Base-by-base conservation (phyloP, 2,329 filamentous ascomycete species). In the Exserohilum turcica region DNA sequence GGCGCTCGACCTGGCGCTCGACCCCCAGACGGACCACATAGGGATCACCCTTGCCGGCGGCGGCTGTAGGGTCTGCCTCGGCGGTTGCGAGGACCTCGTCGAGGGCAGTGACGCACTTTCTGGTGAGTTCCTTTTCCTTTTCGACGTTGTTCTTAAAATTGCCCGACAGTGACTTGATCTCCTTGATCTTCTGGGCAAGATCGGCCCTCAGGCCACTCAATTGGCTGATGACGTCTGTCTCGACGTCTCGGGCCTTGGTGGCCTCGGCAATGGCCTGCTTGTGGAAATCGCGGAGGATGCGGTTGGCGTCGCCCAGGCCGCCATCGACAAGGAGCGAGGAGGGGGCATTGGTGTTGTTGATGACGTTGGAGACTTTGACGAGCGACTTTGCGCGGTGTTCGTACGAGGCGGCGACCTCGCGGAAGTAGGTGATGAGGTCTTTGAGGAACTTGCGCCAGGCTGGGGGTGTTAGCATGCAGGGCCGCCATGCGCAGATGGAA, bases 131-230 rank as follows among this genome's bases (percentile, higher is more conserved):
- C 79, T 96, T 93, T 75, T 97, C 94, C 77, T 93, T 96, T 21
- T 96, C 91, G 8, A 99, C 92, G 0, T 88, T 90, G 72, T 96
- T 99, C 77, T 96, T 96, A 78, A 99, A 99, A 74, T 99, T 94
- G 13, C 92, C 90, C 5, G 91, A 90, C 13, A 99, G 80, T 62
- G 86, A 88, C 78, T 96, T 96, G 78, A 99, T 99, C 77, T 99
- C 94, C 76, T 97, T 99, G 75, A 96, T 96, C 79, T 99, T 99
- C 73, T 95, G 91, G 57, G 89, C 89, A 15, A 99, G 80, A 74
- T 99, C 94, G 67, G 87, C 92, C 52, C 94, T 82, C 48, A 99
- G 79, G 1, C 92, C 92, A 2, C 88, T 91, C 50, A 99, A 80
- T 46, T 93, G 92, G 44, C 90, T 81, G 59, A 97, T 91, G 40